Conservation (phyloP, 2,329 filamentous ascomycete species). For the Orbilia blumenaviensis region DNA sequence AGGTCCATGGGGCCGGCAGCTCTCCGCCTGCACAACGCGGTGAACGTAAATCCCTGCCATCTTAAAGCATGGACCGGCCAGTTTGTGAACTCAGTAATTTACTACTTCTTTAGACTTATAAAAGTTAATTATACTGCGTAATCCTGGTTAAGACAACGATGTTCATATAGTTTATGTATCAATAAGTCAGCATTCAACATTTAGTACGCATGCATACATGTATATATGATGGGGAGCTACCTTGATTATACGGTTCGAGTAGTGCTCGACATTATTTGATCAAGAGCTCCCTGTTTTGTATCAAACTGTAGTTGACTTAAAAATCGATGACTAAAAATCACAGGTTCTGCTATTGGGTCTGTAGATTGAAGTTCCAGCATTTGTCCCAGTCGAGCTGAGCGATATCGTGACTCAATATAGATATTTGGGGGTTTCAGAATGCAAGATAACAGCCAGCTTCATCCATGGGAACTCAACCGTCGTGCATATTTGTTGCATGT, state of each 20-base stretch:
- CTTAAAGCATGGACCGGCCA: not conserved
- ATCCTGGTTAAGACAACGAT: not conserved
- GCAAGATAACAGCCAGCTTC: not conserved
- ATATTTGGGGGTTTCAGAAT: constrained; percentile 10
- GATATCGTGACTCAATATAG: not conserved
- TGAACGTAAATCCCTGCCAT: not conserved
- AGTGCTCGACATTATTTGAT: not conserved
- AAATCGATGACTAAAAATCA: constrained; percentile 18
- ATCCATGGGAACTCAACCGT: constrained; percentile 13
- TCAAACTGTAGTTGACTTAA: constrained; percentile 4
- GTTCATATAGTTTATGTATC: constrained; percentile 1
- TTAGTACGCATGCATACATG: not conserved
- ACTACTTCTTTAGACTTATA: not conserved
- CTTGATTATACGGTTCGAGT: too few relatives aligned
- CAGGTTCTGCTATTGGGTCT: too few relatives aligned
- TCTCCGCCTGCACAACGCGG: not conserved
- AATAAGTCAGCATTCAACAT: constrained; percentile 6
- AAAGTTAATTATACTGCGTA: not conserved
- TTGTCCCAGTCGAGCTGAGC: not conserved
- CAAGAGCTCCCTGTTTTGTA: constrained; percentile 12
- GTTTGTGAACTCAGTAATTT: not conserved
- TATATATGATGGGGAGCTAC: too few relatives aligned
- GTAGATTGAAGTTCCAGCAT: not conserved
- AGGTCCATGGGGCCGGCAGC: not conserved
- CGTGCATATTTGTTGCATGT: constrained; percentile 10